These are phyloP conservation scores for Cystofilobasidium macerans DNA, from an alignment of 768 basidiomycete genomes.

Conservation along the genomic window DNA sequence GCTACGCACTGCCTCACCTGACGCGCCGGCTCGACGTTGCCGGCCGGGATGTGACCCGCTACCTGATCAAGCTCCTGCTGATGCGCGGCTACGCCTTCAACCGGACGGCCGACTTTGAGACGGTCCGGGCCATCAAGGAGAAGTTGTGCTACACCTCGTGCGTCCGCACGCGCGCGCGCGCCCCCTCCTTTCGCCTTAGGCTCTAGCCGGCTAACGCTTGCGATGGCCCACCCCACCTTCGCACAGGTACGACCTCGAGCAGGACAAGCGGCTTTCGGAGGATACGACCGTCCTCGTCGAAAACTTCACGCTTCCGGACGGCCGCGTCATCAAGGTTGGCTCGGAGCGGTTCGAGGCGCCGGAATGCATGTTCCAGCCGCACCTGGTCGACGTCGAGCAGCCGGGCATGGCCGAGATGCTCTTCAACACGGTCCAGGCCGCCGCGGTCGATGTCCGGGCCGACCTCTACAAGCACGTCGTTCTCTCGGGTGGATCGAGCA, in stretches of 20 bases:
- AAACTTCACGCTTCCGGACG: slow-evolving; percentile 91
- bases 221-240: not conserved
- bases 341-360: slow-evolving; percentile 98
- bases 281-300: slow-evolving; percentile 95
- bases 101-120: slow-evolving; percentile 98
- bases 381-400: slow-evolving; percentile 92
- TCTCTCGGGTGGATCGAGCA: slow-evolving; percentile 91
- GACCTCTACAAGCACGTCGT: slow-evolving; percentile 98
- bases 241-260: slow-evolving; percentile 82
- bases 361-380: slow-evolving; percentile 99
- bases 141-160: slow-evolving; percentile 95
- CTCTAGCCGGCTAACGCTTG: too few species aligned
- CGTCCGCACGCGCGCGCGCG: slow-evolving; percentile 26
- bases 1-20: slow-evolving; percentile 87
- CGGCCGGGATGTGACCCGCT: slow-evolving; percentile 93
- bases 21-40: slow-evolving; percentile 93
- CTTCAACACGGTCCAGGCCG: slow-evolving; percentile 85
- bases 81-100: slow-evolving; percentile 99
- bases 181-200: not conserved
- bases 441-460: slow-evolving; percentile 74
- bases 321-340: slow-evolving; percentile 91
- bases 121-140: slow-evolving; percentile 97
- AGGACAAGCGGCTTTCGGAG: slow-evolving; percentile 82
- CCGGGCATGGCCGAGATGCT: slow-evolving; percentile 97
- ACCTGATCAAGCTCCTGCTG: slow-evolving; percentile 95